These are phyloP conservation scores for Aureobasidium zeae DNA, from an alignment of 2,329 filamentous ascomycete genomes.

Conservation along the genomic window DNA sequence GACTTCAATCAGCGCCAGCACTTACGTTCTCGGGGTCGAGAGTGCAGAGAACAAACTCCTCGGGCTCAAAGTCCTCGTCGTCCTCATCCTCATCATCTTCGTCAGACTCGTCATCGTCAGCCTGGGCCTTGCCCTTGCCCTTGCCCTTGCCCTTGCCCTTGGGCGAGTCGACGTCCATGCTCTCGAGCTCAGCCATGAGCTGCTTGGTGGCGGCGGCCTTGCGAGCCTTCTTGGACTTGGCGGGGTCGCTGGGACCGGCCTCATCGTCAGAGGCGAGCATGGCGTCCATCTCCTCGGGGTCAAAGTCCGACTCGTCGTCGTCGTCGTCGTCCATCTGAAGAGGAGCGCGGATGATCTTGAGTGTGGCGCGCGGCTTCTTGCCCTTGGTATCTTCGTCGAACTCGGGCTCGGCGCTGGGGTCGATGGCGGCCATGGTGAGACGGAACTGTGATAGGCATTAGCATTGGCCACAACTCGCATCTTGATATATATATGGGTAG, in stretches of 20 bases:
- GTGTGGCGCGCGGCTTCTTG: conserved; percentile 64
- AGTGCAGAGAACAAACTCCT: conserved; percentile 92
- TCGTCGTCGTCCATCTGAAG: conserved; percentile 50
- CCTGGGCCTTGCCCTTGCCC: conserved; percentile 42
- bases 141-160: conserved; percentile 63
- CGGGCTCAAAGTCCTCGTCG: conserved; percentile 57
- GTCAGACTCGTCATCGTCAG: conserved; percentile 43
- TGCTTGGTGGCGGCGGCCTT: conserved; percentile 64
- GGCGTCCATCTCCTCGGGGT: conserved; percentile 52
- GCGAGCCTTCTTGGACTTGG: conserved; percentile 80
- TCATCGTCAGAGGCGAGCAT: conserved; percentile 54
- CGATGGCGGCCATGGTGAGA: conserved; percentile 97
- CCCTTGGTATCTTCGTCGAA: conserved; percentile 31
- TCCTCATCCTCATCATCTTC: conserved; percentile 53
- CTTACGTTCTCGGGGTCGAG: conserved; percentile 84
- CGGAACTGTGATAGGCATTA: conserved; percentile 58
- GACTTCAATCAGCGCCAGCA: too few species aligned
- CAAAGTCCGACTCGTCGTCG: conserved; percentile 53
- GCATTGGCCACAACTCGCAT: neutral
- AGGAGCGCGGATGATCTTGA: conserved; percentile 78
- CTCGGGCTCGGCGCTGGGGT: conserved; percentile 62
- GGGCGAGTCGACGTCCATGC: conserved; percentile 63
- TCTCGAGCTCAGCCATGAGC: conserved; percentile 48
- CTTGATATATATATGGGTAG: neutral
- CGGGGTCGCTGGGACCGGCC: conserved; percentile 81